phyloP scores from a whole-genome alignment of 345 rosid species.

The Anacardium occidentale region DNA sequence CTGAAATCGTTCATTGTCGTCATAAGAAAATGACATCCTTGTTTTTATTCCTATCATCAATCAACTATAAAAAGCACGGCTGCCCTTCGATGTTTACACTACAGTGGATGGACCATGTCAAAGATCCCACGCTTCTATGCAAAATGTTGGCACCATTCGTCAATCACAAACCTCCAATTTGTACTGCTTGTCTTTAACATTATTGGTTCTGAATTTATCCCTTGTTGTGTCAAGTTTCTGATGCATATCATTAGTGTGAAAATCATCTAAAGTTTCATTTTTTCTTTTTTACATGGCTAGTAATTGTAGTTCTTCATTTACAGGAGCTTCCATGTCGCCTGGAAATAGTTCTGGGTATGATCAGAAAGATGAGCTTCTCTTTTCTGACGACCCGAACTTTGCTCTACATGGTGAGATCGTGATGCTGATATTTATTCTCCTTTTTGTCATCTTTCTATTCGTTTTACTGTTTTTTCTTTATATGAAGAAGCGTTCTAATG shows the following conservation, averaged over 20 bases:
- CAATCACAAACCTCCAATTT: no score
- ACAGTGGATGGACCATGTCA: background rate
- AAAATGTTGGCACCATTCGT: no score
- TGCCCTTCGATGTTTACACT: background rate
- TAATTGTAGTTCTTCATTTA: background rate
- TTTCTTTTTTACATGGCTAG: background rate
- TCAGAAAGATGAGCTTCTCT: conserved; percentile 19
- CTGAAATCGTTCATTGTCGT: background rate
- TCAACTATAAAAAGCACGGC: background rate
- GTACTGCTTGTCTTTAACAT: background rate
- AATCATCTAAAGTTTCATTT: background rate
- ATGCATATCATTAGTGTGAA: background rate
- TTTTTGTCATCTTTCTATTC: conserved; percentile 32
- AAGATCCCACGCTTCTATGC: background rate
- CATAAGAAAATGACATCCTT: background rate
- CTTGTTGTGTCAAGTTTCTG: background rate
- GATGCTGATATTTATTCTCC: conserved; percentile 39
- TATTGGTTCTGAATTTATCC: background rate
- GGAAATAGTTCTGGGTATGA: background rate
- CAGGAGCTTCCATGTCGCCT: conserved; percentile 6
- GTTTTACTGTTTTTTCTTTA: conserved; percentile 24
- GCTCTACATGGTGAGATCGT: conserved; percentile 49
- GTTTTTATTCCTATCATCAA: background rate
- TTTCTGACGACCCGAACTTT: conserved; percentile 41
- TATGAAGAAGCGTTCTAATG: conserved; percentile 7